A percentile compares a stretch with the other conserved stretches of the same genome.
phyloP scores from a whole-genome alignment of 1,284 basidiomycete species.

The Apiotrichum laibachii region DNA sequence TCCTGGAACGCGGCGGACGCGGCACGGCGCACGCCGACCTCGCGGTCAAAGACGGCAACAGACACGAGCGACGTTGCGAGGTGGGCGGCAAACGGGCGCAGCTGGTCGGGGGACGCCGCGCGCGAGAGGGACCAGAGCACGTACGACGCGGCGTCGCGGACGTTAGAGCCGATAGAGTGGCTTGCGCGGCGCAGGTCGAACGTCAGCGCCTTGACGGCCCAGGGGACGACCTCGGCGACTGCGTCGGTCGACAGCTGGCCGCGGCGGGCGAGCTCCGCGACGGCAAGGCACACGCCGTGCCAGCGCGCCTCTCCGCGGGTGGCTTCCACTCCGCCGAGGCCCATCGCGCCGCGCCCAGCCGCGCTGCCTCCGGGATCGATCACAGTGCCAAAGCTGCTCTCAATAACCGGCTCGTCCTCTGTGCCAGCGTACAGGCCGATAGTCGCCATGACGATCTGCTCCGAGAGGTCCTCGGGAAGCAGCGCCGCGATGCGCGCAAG shows the following conservation, averaged over 20 bases:
- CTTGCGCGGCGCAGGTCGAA: constrained; percentile 90
- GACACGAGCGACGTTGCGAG: constrained; percentile 71
- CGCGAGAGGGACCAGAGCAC: constrained; percentile 92
- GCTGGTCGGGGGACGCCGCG: constrained; percentile 61
- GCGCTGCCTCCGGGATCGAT: constrained; percentile 58
- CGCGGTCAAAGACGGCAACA: constrained; percentile 84
- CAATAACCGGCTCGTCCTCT: constrained; percentile 44
- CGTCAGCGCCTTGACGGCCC: constrained; percentile 79
- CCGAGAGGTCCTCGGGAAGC: constrained; percentile 69
- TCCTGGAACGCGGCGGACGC: constrained; percentile 98
- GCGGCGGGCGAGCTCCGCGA: constrained; percentile 86
- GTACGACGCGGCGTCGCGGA: constrained; percentile 92
- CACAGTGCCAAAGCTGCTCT: constrained; percentile 36
- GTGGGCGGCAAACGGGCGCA: constrained; percentile 62
- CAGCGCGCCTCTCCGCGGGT: constrained; percentile 81
- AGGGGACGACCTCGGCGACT: constrained; percentile 65
- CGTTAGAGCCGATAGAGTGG: constrained; percentile 89
- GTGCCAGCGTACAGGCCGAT: constrained; percentile 62
- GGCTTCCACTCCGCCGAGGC: constrained; percentile 57
- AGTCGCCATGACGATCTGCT: constrained; percentile 77
- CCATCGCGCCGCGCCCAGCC: constrained; percentile 59
- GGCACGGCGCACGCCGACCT: constrained; percentile 91
- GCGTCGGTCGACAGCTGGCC: constrained; percentile 64
- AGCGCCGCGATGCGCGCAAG: constrained; percentile 79
- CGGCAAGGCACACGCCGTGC: constrained; percentile 91